A percentile compares a stretch with the other conserved stretches of the same genome.
Evolutionary conservation across 177 flowering plant species (phyloP).

Genomic region (Tripterygium wilfordii): DNA sequence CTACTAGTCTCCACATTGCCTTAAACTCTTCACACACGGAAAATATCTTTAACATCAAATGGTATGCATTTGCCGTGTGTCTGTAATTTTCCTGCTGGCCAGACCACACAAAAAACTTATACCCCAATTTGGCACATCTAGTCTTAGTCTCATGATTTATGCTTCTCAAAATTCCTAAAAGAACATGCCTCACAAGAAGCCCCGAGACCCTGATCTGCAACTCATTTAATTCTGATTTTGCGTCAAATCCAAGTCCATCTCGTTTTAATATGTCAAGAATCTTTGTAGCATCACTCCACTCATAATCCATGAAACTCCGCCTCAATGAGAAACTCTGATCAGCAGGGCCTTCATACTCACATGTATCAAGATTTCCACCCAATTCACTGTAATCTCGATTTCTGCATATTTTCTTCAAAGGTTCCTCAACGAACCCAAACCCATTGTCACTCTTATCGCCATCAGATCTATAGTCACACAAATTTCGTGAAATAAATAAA

Average conservation of each 20-base stretch:
- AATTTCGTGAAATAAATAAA: conserved; percentile 16
- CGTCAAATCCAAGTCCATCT: conserved; percentile 75
- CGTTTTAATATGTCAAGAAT: conserved; percentile 50
- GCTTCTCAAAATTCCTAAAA: conserved; percentile 45
- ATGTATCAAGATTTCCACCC: conserved; percentile 5
- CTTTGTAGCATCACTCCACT: conserved; percentile 34
- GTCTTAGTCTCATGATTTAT: conserved; percentile 33
- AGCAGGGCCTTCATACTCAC: conserved; percentile 1
- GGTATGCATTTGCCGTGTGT: conserved; percentile 62
- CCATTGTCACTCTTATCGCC: conserved; percentile 20
- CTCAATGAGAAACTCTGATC: conserved; percentile 8
- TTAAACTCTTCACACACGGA: conserved; percentile 65
- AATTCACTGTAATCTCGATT: conserved; percentile 12
- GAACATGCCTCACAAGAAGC: conserved; percentile 64
- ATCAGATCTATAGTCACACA: conserved; percentile 10
- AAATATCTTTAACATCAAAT: conserved; percentile 73
- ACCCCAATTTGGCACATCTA: conserved; percentile 63
- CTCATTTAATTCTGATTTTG: conserved; percentile 42
- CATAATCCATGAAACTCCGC: conserved; percentile 24
- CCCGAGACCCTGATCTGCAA: conserved; percentile 47
- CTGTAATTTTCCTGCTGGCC: conserved; percentile 46
- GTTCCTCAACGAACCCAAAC: conserved; percentile 27
- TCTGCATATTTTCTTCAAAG: conserved; percentile 21
- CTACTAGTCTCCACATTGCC: conserved; percentile 79
- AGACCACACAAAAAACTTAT: conserved; percentile 81